Conservation (phyloP, 306 rosid species). For the Parietaria judaica region DNA sequence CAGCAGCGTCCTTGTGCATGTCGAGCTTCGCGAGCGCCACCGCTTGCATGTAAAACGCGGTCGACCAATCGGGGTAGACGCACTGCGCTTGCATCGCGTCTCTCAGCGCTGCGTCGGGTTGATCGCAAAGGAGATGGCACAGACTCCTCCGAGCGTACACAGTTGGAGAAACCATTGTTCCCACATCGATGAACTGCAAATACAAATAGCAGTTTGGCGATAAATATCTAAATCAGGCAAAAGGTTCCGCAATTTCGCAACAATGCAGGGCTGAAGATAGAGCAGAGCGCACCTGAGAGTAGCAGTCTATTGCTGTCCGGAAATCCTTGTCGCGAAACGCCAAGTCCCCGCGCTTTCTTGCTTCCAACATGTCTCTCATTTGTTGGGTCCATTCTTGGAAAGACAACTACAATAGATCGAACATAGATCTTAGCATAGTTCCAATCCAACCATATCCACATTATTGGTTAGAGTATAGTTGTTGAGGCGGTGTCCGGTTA, state of each 20-base stretch:
- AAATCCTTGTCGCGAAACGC: conserved; percentile 74
- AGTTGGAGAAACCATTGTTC: conserved; percentile 67
- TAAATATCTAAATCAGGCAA: too few relatives aligned
- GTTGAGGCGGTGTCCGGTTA: too few relatives aligned
- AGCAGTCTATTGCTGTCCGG: conserved; percentile 53
- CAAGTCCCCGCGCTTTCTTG: conserved; percentile 65
- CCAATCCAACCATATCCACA: not conserved
- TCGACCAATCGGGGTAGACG: conserved; percentile 71
- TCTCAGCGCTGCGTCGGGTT: conserved; percentile 74
- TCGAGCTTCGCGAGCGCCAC: conserved; percentile 79
- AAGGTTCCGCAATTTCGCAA: not conserved
- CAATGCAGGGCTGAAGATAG: too few relatives aligned
- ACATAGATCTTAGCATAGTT: conserved; percentile 10
- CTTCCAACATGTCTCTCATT: conserved; percentile 67
- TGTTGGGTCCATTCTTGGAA: conserved; percentile 91
- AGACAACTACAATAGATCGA: conserved; percentile 35
- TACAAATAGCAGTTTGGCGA: not conserved
- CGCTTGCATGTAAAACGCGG: conserved; percentile 81
- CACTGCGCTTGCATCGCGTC: conserved; percentile 85
- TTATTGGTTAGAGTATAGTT: too few relatives aligned
- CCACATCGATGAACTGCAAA: conserved; percentile 53
- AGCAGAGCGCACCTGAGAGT: conserved; percentile 44
- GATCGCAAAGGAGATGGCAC: conserved; percentile 62
- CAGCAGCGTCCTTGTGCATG: conserved; percentile 69
- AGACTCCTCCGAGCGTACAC: conserved; percentile 65